Base-by-base conservation (phyloP, 805 yeast genomes). In the Cyberlindnera saturnus region DNA sequence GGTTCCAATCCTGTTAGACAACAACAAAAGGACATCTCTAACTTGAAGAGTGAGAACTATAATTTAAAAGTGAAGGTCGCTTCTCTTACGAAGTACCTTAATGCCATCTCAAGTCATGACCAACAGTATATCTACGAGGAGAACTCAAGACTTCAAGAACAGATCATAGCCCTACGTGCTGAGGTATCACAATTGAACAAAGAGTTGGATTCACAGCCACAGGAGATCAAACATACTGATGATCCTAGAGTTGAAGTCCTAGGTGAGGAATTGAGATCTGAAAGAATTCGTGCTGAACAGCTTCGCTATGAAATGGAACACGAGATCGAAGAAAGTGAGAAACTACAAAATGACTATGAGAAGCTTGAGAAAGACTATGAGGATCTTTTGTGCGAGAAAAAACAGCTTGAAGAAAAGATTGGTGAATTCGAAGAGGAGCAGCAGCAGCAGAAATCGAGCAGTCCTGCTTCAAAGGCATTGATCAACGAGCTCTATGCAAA, bases 41-140 rank as follows among this genome's bases (percentile, higher is more conserved):
- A 58, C 44, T 59, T 72, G 29, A 60, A 65, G 43, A 60, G 66
- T 10, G 77, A 72, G 32, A 72, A 72, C 46, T 69, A 67, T 49
- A 68, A 67, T 41, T 57, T 72, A 48, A 72, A 70, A 48, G 61
- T 71, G 31, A 69, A 70, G 45, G 59, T 71, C 32, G 69, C 73
- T 3, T 66, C 71, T 4, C 56, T 70, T 28, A 64, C 66, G 5
- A 61, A 64, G 50, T 67, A 61, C 40, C 57, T 69, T 34, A 62
- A 67, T 39, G 65, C 66, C 18, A 56, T 56, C 7, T 46, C 72
- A 4, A 72, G 69, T 16, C 63, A 63, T 34, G 70, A 69, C 32
- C 66, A 66, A 35, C 59, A 61, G 32, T 64, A 62, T 29, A 50
- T 69, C 40, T 61, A 65, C 30, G 57, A 57, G 42, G 67, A 67